Base-by-base conservation (phyloP, 2,329 filamentous ascomycete species). In the Penicillium crustosum region DNA sequence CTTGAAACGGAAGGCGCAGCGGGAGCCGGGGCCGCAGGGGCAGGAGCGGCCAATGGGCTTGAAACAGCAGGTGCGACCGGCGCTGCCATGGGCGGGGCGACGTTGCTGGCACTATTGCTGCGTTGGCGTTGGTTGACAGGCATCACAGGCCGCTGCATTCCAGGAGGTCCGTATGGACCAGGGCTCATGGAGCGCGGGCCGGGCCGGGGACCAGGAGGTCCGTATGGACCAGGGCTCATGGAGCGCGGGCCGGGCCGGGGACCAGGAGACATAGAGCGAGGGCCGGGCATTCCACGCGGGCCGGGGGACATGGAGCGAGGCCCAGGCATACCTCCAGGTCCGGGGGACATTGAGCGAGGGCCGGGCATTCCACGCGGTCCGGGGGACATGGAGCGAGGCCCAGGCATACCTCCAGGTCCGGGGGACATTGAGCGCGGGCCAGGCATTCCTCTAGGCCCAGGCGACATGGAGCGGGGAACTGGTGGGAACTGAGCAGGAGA, bases 101-200 rank as follows among this genome's bases (percentile, higher is more conserved):
- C 62, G 19, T 69, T 72, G 44, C 74, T 72, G 15, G 75, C 71
- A 43, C 78, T 80, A 60, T 80, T 79, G 64, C 78, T 81, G 53
- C 78, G 69, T 59, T 71, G 67, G 41, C 76, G 73, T 59, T 75
- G 69, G 47, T 62, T 66, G 36, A 62, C 67, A n/a, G 73, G 73
- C 62, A 75, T 77, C 27, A 72, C 66, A 6, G 77, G 77, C 35
- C 73, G 70, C 35, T 75, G 75, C 60, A 78, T 68, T 9, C 75
- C 77, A 7, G 75, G 73, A 19, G 65, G 67, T 35, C 77, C 76
- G 45, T 79, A 78, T 3, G 76, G 76, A 21, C 74, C 75, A 29
- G 79, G 79, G 33, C 77, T 78, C 71, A 66, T 64, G 13, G 71
- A 66, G 29, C 63, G 67, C 21, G 70, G 71, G 23, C 73, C 75